A percentile compares a stretch with the other conserved stretches of the same genome.
phyloP scores from a whole-genome alignment of 73 alveolate genomes.

The Paramecium sexaurelia region DNA sequence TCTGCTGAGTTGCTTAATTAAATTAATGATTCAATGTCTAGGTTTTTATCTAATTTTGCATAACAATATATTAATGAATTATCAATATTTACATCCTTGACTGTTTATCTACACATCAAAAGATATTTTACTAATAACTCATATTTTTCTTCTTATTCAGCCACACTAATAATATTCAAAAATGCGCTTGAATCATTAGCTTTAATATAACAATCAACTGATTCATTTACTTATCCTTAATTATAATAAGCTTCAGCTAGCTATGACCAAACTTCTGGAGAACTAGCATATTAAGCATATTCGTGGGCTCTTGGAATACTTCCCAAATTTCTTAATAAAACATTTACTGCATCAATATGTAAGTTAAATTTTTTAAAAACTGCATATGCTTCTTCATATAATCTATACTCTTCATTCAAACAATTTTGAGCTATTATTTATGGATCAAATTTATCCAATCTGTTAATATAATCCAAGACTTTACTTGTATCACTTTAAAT shows the following conservation, averaged over 20 bases:
- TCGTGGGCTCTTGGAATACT: conserved; percentile 91
- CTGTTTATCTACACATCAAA: conserved; percentile 87
- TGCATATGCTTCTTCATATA: conserved; percentile 95
- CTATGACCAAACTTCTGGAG: conserved; percentile 97
- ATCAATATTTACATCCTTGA: conserved; percentile 92
- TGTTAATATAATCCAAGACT: conserved; percentile 98
- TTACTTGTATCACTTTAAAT: conserved; percentile 96
- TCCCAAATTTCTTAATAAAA: conserved; percentile 85
- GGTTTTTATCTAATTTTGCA: conserved; percentile 89
- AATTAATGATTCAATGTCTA: conserved; percentile 94
- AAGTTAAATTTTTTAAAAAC: conserved; percentile 84
- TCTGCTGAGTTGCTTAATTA: conserved; percentile 92
- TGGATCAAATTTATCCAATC: conserved; percentile 99
- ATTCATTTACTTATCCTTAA: conserved; percentile 84
- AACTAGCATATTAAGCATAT: conserved; percentile 89
- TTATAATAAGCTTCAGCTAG: conserved; percentile 97
- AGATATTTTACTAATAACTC: conserved; percentile 90
- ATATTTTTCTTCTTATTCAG: conserved; percentile 88
- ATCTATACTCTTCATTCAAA: conserved; percentile 80
- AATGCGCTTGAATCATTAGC: conserved; percentile 93
- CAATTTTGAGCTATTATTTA: conserved; percentile 97
- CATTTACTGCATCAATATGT: conserved; percentile 94
- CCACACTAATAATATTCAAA: conserved; percentile 85
- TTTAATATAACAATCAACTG: conserved; percentile 94
- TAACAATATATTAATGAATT: conserved; percentile 88